phyloP scores from a whole-genome alignment of 345 rosid genomes.

The Camelina neglecta region DNA sequence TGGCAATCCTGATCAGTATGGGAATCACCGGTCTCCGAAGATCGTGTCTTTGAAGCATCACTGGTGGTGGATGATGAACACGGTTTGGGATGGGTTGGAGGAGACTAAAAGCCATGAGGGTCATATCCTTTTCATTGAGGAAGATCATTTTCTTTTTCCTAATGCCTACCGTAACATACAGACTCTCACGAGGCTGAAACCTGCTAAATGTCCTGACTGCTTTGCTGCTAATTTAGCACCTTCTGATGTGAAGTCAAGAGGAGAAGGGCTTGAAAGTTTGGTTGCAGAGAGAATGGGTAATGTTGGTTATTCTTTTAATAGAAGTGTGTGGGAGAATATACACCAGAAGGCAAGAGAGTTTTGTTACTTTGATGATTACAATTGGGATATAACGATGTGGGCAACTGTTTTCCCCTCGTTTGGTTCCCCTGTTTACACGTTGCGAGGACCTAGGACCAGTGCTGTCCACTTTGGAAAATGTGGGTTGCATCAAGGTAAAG shows the following conservation, averaged over 20 bases:
- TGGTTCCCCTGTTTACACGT: constrained; percentile 79
- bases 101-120: constrained; percentile 71
- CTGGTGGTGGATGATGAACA: constrained; percentile 99
- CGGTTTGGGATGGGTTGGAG: constrained; percentile 87
- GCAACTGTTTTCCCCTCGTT: constrained; percentile 92
- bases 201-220: constrained; percentile 76
- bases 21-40: constrained; percentile 82
- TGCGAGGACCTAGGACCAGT: constrained; percentile 89
- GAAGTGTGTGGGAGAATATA: constrained; percentile 85
- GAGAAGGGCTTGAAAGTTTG: constrained; percentile 71
- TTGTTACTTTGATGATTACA: constrained; percentile 93
- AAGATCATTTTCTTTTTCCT: constrained; percentile 94
- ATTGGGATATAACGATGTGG: constrained; percentile 99
- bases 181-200: constrained; percentile 63
- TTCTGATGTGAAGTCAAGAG: constrained; percentile 85
- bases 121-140: constrained; percentile 93
- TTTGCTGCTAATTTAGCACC: constrained; percentile 96
- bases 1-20: constrained; percentile 95
- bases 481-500: constrained; percentile 93
- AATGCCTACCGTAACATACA: constrained; percentile 95
- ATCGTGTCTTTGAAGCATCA: constrained; percentile 97
- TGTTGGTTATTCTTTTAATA: constrained; percentile 83
- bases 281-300: constrained; percentile 98
- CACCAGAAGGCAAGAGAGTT: constrained; percentile 78
- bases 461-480: constrained; percentile 98